Evolutionary conservation across 495 filamentous ascomycete species (phyloP).

Genomic region (Podospora bellae-mahoneyi): DNA sequence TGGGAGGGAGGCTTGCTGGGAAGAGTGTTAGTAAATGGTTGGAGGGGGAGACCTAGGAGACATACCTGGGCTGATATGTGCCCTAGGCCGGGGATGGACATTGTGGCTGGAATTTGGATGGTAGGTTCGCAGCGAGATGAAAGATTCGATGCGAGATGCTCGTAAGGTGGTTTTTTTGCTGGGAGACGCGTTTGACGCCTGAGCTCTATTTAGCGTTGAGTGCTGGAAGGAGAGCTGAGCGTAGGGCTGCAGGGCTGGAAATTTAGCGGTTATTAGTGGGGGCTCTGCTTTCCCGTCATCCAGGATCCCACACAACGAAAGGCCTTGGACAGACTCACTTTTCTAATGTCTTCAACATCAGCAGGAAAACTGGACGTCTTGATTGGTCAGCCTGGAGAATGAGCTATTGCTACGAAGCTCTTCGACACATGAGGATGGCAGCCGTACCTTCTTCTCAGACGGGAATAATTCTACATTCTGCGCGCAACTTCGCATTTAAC

Average conservation of each 20-base stretch:
- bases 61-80: slow-evolving; percentile 44
- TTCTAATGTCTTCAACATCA: no score
- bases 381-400: no score
- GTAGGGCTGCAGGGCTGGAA: slow-evolving; percentile 10
- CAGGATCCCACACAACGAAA: no score
- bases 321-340: no score
- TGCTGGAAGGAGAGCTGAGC: slow-evolving; percentile 1
- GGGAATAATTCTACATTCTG: no score
- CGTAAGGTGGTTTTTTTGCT: neutral
- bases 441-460: no score
- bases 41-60: neutral
- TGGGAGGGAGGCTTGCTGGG: slow-evolving; percentile 22
- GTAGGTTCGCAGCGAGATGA: no score
- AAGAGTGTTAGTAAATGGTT: slow-evolving; percentile 6
- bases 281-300: neutral
- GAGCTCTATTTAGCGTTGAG: neutral
- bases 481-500: no score
- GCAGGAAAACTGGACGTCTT: no score
- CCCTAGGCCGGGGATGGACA: slow-evolving; percentile 52
- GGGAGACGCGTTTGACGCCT: neutral
- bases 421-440: no score
- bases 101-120: slow-evolving; percentile 1
- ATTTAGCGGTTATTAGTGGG: neutral
- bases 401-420: no score
- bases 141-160: neutral